Base-by-base conservation (phyloP, 495 filamentous ascomycete genomes). In the Thermochaetoides thermophila region DNA sequence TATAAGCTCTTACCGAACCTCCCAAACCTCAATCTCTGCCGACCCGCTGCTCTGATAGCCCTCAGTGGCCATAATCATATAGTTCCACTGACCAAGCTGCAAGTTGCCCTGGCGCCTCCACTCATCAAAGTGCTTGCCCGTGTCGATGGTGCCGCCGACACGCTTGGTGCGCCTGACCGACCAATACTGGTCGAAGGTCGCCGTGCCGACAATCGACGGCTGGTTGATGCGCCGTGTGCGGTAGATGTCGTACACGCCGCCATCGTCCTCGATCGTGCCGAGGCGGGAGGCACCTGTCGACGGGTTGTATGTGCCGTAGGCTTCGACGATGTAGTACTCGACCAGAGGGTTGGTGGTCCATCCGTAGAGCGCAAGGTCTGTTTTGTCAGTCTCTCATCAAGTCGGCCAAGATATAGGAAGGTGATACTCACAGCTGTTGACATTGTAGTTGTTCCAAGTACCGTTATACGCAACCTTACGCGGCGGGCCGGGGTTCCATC, bases 311-410 rank as follows among this genome's bases (percentile, higher is more conserved):
- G 45, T 57, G 28, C 70, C 69, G 50, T 58, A 76, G 52, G 60
- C 59, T 46, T 77, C 73, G 29, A 76, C 52, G 35, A 78, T 64
- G 56, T 76, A 76, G 56, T 74, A 76, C 44, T 79, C 73, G 44
- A 76, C 60, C 7, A 77, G 59, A 0, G 74, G 73, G 53, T 63
- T 61, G 20, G 44, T 56, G 24, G 71, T 74, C 73, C 70, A 77
- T 32, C 72, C 72, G 45, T 77, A 75, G 39, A 78, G 38, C 31
- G 44, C 31, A 24, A 51, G 44, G 34, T 50, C 39, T 42, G 30
- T 4, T 1, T 16, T 18, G 17, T 25, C 17, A 38, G 13, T 2
- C n/a, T 35, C 22, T 22, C 7, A 28, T 29, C 3, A n/a, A 23
- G 5, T 12, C 6, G 22, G 21, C 6, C n/a, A 3, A 7, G 7